These are phyloP conservation scores for Trichoderma citrinoviride DNA, from an alignment of 2,329 filamentous ascomycete genomes.

Conservation along the genomic window DNA sequence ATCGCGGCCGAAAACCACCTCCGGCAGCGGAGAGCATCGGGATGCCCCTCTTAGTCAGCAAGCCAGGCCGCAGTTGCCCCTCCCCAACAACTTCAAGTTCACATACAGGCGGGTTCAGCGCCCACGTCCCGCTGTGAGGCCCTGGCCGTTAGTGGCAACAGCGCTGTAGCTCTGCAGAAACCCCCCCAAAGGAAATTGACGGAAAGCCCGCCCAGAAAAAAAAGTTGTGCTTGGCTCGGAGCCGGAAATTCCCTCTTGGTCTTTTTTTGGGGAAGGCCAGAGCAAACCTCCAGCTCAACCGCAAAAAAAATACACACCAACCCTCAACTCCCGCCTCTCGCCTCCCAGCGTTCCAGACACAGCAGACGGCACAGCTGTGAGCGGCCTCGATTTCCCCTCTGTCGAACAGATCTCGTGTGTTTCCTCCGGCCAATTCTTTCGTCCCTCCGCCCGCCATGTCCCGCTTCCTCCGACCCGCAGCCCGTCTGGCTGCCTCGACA, in stretches of 20 bases:
- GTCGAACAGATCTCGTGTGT: slow-evolving; percentile 8
- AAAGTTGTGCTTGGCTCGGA: slow-evolving; percentile 6
- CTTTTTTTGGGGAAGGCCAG: slow-evolving; percentile 5
- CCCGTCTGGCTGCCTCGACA: slow-evolving; percentile 47
- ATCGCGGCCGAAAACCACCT: not conserved
- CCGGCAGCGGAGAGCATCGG: slow-evolving; percentile 4
- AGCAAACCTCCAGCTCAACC: slow-evolving; percentile 9
- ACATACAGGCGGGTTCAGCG: slow-evolving; percentile 11
- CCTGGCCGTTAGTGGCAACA: slow-evolving; percentile 12
- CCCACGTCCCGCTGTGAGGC: slow-evolving; percentile 16
- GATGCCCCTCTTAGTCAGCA: slow-evolving; percentile 16
- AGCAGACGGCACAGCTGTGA: slow-evolving; percentile 23
- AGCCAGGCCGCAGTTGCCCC: not conserved
- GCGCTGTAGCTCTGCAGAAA: slow-evolving; percentile 23
- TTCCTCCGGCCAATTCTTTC: not conserved
- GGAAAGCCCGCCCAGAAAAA: slow-evolving; percentile 13
- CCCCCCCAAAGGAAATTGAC: not conserved
- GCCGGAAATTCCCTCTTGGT: slow-evolving; percentile 24
- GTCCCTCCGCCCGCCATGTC: slow-evolving; percentile 40
- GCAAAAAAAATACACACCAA: slow-evolving; percentile 4
- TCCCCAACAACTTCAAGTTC: slow-evolving; percentile 22
- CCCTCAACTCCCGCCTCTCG: not conserved
- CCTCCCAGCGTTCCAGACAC: slow-evolving; percentile 3
- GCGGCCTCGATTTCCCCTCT: slow-evolving; percentile 22
- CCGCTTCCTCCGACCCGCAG: slow-evolving; percentile 51